These are phyloP conservation scores for Macrolepiota fuliginosa DNA, from an alignment of 768 basidiomycete genomes.

Conservation along the genomic window DNA sequence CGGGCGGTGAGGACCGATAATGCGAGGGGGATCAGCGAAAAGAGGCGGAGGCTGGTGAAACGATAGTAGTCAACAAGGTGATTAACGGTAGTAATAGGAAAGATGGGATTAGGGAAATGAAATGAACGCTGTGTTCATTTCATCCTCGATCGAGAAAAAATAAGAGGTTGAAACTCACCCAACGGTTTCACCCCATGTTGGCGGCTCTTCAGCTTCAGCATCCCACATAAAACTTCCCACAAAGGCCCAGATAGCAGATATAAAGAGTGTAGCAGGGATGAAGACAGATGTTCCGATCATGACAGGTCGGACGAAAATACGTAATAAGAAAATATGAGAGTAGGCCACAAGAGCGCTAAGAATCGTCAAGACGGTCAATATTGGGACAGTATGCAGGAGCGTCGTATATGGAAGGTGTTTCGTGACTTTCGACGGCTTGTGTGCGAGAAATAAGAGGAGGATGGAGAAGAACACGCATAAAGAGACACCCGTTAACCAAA, in stretches of 20 bases:
- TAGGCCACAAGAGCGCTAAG: conserved; percentile 72
- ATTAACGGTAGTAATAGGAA: background rate
- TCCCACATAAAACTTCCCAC: conserved; percentile 73
- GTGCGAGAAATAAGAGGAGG: conserved; percentile 60
- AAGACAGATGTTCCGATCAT: conserved; percentile 76
- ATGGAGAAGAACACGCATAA: conserved; percentile 62
- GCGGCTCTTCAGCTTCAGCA: conserved; percentile 37
- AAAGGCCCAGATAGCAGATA: conserved; percentile 81
- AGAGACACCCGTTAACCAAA: conserved; percentile 60
- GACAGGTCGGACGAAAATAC: conserved; percentile 81
- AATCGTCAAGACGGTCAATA: conserved; percentile 70
- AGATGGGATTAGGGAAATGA: background rate
- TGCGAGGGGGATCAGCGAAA: conserved; percentile 71
- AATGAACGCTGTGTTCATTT: background rate
- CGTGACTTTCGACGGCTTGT: conserved; percentile 38
- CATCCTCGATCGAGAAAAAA: background rate
- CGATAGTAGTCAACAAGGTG: conserved; percentile 12
- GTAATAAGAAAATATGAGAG: conserved; percentile 69
- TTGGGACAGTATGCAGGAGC: conserved; percentile 72
- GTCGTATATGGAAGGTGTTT: conserved; percentile 60
- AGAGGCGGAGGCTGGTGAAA: conserved; percentile 62
- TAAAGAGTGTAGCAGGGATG: conserved; percentile 68
- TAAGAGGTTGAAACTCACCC: conserved; percentile 49
- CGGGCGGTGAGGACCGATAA: conserved; percentile 71
- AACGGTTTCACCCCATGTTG: conserved; percentile 78